These are phyloP conservation scores for Musa beccarii DNA, from an alignment of 176 grass and related monocot genomes.

Conservation along the genomic window DNA sequence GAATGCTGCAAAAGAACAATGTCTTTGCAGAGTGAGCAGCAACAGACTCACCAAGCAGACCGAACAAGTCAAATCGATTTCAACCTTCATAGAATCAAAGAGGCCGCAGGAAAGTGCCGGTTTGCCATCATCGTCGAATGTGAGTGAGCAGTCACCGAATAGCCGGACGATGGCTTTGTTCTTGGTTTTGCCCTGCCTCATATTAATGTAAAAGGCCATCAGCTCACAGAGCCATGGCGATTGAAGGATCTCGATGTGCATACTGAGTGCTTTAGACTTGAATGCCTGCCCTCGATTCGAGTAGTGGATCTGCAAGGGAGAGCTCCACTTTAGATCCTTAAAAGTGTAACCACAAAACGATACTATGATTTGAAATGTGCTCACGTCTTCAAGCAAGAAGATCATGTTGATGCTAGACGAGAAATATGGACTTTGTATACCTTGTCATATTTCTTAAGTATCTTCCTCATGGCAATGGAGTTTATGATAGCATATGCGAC, in stretches of 20 bases:
- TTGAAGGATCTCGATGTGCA: slow-evolving; percentile 92
- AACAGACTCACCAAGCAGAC: slow-evolving; percentile 79
- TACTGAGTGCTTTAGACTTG: slow-evolving; percentile 67
- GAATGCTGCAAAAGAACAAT: not conserved
- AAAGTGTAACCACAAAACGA: not conserved
- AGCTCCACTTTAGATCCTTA: not conserved
- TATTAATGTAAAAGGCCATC: slow-evolving; percentile 88
- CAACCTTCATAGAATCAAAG: slow-evolving; percentile 62
- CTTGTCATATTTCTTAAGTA: slow-evolving; percentile 96
- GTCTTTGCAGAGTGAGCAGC: not conserved
- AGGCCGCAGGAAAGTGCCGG: slow-evolving; percentile 57
- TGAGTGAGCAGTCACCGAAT: slow-evolving; percentile 57
- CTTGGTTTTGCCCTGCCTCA: slow-evolving; percentile 42
- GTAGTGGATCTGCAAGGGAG: slow-evolving; percentile 54
- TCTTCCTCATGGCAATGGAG: slow-evolving; percentile 84
- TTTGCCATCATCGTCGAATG: slow-evolving; percentile 48
- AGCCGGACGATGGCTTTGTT: slow-evolving; percentile 40
- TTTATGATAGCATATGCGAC: slow-evolving; percentile 85
- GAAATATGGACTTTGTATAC: slow-evolving; percentile 7
- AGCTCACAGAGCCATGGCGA: slow-evolving; percentile 82
- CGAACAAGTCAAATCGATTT: slow-evolving; percentile 78
- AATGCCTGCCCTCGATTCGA: slow-evolving; percentile 89
- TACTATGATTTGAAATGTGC: not conserved
- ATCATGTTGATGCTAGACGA: no score
- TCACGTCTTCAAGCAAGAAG: no score